A percentile compares a stretch with the other conserved stretches of the same genome.
These are phyloP conservation scores for Tylopilus sp. DNA, from an alignment of 1,284 basidiomycete species.

Conservation along the genomic window DNA sequence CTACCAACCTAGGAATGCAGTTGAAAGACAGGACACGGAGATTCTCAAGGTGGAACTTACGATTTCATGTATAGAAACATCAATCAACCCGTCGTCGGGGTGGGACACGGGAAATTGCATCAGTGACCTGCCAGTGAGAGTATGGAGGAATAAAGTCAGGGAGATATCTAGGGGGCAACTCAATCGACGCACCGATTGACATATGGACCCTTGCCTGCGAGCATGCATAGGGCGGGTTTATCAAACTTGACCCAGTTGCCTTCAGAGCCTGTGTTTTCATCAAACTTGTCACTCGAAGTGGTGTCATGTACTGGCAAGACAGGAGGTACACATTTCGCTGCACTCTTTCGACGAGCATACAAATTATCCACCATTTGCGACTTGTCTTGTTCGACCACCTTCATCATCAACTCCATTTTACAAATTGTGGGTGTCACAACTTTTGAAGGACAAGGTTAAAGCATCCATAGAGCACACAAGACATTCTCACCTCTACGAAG, in stretches of 20 bases:
- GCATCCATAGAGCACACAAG: background rate
- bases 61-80: constrained; percentile 77
- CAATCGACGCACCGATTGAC: constrained; percentile 64
- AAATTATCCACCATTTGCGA: constrained; percentile 69
- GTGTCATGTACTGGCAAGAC: constrained; percentile 21
- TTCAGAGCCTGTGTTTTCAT: constrained; percentile 45
- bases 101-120: constrained; percentile 90
- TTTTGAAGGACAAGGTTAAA: constrained; percentile 38
- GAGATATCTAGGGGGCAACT: background rate
- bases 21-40: background rate
- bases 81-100: constrained; percentile 85
- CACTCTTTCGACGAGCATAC: constrained; percentile 44
- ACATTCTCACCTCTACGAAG: constrained; percentile 70
- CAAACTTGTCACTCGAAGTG: constrained; percentile 25
- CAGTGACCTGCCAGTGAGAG: constrained; percentile 71
- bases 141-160: background rate
- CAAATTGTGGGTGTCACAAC: constrained; percentile 77
- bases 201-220: constrained; percentile 79
- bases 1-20: constrained; percentile 56
- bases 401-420: constrained; percentile 78
- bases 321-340: constrained; percentile 42
- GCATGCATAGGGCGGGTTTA: constrained; percentile 77
- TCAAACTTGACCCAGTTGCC: constrained; percentile 78
- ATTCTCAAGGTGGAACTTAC: constrained; percentile 50
- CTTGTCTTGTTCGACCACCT: constrained; percentile 80